Evolutionary conservation across 768 basidiomycete genomes (phyloP), one percentile per base, ranked within the genome.

Genomic region (Lactifluus hygrophoroides): DNA sequence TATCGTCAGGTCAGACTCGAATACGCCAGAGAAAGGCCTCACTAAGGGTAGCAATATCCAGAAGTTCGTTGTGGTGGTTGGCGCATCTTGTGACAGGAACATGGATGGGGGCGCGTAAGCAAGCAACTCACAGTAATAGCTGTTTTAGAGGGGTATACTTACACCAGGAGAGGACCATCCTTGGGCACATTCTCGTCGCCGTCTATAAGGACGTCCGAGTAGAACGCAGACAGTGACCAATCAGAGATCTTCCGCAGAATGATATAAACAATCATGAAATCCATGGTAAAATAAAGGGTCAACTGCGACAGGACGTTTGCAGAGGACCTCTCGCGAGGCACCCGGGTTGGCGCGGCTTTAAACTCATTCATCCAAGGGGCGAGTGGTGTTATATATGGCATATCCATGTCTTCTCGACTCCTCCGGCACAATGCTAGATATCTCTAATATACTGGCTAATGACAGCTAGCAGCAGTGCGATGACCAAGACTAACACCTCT

Each of bases 91-190:
- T 65, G 40, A 43, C 11, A 25, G 3, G 40, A 23, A 43, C 13
- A 11, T 43, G 21, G 9, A 21, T 43, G 42, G 51, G 19, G 23
- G 16, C 28, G 11, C 19, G 19, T 25, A 10, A 16, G 13, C 17
- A 14, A 25, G 43, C 3, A 32, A 51, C 11, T 34, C 2, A n/a
- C n/a, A n/a, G n/a, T n/a, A n/a, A n/a, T n/a, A n/a, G n/a, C n/a
- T n/a, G n/a, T n/a, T n/a, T n/a, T n/a, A n/a, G 43, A 42, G 38
- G 14, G 30, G 13, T 3, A 25, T 14, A 83, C 87, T 70, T 74
- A 94, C 90, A 95, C 85, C 64, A 96, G 86, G 63, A 96, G 83
- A n/a, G 93, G 92, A 1, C 91, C 93, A 62, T 88, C 78, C 66
- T 69, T 72, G 3, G 94, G 93, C 9, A 96, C 90, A 69, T 94